Evolutionary conservation across 2,329 filamentous ascomycete genomes (phyloP).

Genomic region (Ilyonectria destructans): DNA sequence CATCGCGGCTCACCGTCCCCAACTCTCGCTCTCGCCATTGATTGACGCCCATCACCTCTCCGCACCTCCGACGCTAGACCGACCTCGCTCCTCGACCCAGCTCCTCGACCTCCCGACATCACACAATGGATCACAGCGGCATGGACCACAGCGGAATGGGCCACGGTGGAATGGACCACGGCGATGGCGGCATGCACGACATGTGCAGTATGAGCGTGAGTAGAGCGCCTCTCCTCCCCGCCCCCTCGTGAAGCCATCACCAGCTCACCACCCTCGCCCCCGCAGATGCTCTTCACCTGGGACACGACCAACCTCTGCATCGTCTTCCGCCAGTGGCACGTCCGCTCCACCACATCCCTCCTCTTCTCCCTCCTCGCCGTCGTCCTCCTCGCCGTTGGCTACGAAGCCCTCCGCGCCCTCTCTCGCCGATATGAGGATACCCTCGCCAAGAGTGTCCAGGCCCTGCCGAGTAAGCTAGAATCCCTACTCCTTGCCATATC

Average conservation of each 20-base stretch:
- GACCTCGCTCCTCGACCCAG: not conserved
- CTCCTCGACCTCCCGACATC: not conserved
- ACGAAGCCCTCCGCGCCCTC: slow-evolving; percentile 87
- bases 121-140: slow-evolving; percentile 61
- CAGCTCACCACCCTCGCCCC: slow-evolving; percentile 19
- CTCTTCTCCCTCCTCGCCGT: slow-evolving; percentile 88
- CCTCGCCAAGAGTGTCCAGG: slow-evolving; percentile 64
- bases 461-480: slow-evolving; percentile 67
- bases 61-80: not conserved
- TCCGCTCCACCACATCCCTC: slow-evolving; percentile 82
- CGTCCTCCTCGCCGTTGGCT: slow-evolving; percentile 88
- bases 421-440: slow-evolving; percentile 83
- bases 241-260: slow-evolving; percentile 3
- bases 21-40: not conserved
- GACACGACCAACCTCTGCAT: slow-evolving; percentile 95
- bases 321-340: slow-evolving; percentile 92
- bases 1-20: not conserved
- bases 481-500: slow-evolving; percentile 11
- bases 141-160: slow-evolving; percentile 63
- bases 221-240: slow-evolving; percentile 16
- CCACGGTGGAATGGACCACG: slow-evolving; percentile 69
- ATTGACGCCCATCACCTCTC: not conserved
- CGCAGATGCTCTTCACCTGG: slow-evolving; percentile 99
- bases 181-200: slow-evolving; percentile 72
- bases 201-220: slow-evolving; percentile 94